A percentile compares a stretch with the other conserved stretches of the same genome.
Conservation (phyloP, 2,329 filamentous ascomycete species). For the Nemania abortiva region DNA sequence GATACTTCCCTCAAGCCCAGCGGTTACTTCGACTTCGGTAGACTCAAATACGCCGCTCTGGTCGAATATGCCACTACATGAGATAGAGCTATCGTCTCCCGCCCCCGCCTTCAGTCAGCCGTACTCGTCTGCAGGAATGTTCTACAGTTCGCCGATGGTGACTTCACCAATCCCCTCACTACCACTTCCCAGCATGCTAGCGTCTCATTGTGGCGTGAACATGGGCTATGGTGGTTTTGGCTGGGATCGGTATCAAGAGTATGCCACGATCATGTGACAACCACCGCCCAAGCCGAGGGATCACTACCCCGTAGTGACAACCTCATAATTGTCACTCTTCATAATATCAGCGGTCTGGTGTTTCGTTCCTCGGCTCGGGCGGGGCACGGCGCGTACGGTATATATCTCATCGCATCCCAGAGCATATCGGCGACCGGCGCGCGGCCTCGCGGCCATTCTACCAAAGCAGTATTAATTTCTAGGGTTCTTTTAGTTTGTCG, state of each 20-base stretch:
- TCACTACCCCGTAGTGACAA: conserved; percentile 62
- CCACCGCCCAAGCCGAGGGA: conserved; percentile 62
- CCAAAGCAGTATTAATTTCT: conserved; percentile 45
- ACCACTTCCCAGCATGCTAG: conserved; percentile 87
- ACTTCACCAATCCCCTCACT: conserved; percentile 80
- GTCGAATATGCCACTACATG: conserved; percentile 80
- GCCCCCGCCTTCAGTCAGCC: conserved; percentile 84
- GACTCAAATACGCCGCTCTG: conserved; percentile 81
- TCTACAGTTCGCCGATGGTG: conserved; percentile 83
- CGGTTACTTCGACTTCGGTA: conserved; percentile 75
- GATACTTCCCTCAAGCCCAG: conserved; percentile 89
- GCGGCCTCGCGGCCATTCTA: conserved; percentile 48
- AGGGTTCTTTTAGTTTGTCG: conserved; percentile 49
- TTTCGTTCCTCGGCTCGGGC: conserved; percentile 41
- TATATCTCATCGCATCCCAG: conserved; percentile 44
- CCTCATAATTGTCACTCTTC: conserved; percentile 52
- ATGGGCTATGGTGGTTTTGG: conserved; percentile 82
- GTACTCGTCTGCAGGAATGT: conserved; percentile 78
- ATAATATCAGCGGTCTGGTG: conserved; percentile 44
- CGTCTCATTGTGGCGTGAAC: conserved; percentile 85
- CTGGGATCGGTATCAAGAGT: conserved; percentile 89
- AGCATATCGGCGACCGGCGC: conserved; percentile 52
- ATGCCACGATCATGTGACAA: conserved; percentile 88
- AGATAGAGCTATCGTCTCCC: conserved; percentile 81
- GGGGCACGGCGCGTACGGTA: conserved; percentile 44